These are phyloP conservation scores for Aspergillus hancockii DNA, from an alignment of 495 filamentous ascomycete species.

Conservation along the genomic window DNA sequence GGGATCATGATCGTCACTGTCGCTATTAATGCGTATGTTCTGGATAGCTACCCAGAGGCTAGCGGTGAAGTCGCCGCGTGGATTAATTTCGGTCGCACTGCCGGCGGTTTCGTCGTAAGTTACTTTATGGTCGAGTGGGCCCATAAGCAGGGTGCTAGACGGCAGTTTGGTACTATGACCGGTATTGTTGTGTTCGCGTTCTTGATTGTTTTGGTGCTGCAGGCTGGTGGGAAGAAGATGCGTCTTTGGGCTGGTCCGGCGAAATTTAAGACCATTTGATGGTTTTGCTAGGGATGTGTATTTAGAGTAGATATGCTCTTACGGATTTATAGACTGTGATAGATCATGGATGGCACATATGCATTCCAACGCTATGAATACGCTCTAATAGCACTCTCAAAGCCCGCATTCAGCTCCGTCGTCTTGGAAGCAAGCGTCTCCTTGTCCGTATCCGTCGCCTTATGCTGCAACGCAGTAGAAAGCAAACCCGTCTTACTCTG, in stretches of 20 bases:
- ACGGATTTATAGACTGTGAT: background rate
- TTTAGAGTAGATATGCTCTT: too few relatives aligned
- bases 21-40: conserved; percentile 58
- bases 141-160: conserved; percentile 26
- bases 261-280: conserved; percentile 17
- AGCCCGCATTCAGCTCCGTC: background rate
- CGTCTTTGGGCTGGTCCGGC: conserved; percentile 29
- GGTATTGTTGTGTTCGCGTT: conserved; percentile 43
- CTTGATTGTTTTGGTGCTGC: conserved; percentile 41
- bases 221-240: conserved; percentile 47
- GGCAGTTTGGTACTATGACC: conserved; percentile 53
- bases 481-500: background rate
- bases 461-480: background rate
- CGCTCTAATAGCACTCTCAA: background rate
- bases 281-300: background rate
- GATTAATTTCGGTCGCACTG: conserved; percentile 48
- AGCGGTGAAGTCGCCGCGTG: conserved; percentile 57
- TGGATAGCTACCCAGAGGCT: conserved; percentile 60
- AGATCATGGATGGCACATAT: too few relatives aligned
- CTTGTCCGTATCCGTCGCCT: background rate
- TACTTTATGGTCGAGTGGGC: conserved; percentile 53
- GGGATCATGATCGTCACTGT: conserved; percentile 68
- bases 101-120: conserved; percentile 51
- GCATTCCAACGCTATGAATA: background rate
- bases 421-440: background rate